A percentile compares a stretch with the other conserved stretches of the same genome.
These are phyloP conservation scores for Haematococcus sp. DNA, from an alignment of 139 green algal species.

Conservation along the genomic window DNA sequence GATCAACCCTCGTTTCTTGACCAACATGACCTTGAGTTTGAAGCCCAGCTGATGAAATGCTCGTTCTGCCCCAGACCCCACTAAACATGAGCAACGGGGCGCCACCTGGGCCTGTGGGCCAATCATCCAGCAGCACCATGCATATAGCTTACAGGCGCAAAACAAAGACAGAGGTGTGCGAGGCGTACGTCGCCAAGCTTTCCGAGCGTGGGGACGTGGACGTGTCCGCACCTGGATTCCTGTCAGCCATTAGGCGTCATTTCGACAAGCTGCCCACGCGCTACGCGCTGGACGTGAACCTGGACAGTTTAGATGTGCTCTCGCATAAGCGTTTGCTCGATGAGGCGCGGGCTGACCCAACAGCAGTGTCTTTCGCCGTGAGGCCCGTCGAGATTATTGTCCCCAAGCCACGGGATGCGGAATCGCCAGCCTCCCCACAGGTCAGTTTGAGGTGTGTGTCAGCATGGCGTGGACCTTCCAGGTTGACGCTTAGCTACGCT, in stretches of 20 bases:
- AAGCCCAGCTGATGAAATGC: too few species aligned
- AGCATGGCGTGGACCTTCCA: not conserved
- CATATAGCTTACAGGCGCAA: slow-evolving; percentile 14
- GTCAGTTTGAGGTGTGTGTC: slow-evolving; percentile 5
- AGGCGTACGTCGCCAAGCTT: slow-evolving; percentile 68
- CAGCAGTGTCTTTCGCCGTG: slow-evolving; percentile 80
- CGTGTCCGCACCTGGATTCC: slow-evolving; percentile 52
- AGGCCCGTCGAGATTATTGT: slow-evolving; percentile 76
- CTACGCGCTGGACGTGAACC: slow-evolving; percentile 91
- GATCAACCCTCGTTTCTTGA: too few species aligned
- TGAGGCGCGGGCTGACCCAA: slow-evolving; percentile 73
- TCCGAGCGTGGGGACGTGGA: slow-evolving; percentile 59
- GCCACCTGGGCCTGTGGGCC: too few species aligned
- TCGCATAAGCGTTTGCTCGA: slow-evolving; percentile 92
- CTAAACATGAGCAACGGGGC: too few species aligned
- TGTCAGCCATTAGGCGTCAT: slow-evolving; percentile 71
- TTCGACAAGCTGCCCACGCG: slow-evolving; percentile 81
- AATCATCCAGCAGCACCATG: not conserved
- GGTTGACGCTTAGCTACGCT: slow-evolving; percentile 7
- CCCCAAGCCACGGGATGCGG: not conserved
- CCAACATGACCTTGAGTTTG: too few species aligned
- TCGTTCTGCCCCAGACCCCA: too few species aligned
- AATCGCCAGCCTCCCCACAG: slow-evolving; percentile 3
- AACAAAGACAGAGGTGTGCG: slow-evolving; percentile 57
- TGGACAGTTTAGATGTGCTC: slow-evolving; percentile 84